Evolutionary conservation across 257 asterid genomes (phyloP), one percentile per base, ranked within the genome.

Genomic region (Thymus mandschuricus): DNA sequence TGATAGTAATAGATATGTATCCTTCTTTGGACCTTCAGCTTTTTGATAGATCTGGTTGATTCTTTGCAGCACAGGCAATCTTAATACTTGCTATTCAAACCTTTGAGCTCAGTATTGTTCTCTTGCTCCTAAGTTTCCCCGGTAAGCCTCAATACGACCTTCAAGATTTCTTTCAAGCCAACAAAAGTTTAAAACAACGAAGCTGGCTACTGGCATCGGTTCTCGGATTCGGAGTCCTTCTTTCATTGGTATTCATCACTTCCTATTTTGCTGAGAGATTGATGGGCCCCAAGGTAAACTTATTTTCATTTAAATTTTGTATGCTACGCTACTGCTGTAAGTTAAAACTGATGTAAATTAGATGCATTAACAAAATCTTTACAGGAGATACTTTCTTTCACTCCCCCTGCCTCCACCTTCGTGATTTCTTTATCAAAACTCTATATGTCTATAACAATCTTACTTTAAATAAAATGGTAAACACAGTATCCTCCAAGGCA

Each of bases 151-250:
- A 76, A 52, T 83, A 73, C 54, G 77, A 82, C 65, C 77, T 88
- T 71, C 64, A 10, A 63, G 90, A 87, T 66, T 87, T 85, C 79
- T 87, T 93, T 67, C 66, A 54, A 34, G 78, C 77, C 54, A 70
- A 77, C 64, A 73, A 72, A 72, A 13, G 78, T 54, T 68, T 86
- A 40, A 63, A 69, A 34, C 80, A 65, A 66, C 85, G 97, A 80
- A 88, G 78, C 84, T 85, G 89, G 90, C 60, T 88, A 76, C 82
- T 88, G 69, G 86, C 91, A 31, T 75, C 94, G 8, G 60, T 62
- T 35, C 68, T 85, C 69, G 96, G 98, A 61, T 77, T 82, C 41
- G 83, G 83, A 21, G 80, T 82, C 70, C 90, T 93, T 52, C 76
- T 90, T 60, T 59, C 87, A 9, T 55, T 83, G 78, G 86, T 90